Evolutionary conservation across 202 grass and related monocot species (phyloP).

Genomic region (Alloteropsis angusta): DNA sequence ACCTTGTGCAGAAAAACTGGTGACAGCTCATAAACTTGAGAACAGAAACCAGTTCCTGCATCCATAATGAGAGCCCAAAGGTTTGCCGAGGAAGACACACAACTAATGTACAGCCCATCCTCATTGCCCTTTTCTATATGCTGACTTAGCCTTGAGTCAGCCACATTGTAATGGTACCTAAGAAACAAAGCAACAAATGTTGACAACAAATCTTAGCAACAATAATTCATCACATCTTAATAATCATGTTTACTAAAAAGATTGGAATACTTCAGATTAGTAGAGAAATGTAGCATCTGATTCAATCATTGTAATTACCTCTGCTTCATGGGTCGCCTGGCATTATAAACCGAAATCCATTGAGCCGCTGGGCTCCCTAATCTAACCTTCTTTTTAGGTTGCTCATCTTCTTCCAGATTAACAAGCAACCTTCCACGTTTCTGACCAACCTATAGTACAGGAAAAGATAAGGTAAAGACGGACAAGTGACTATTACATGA

Average conservation of each 20-base stretch:
- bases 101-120: conserved; percentile 87
- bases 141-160: conserved; percentile 81
- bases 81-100: conserved; percentile 71
- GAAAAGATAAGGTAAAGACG: neutral
- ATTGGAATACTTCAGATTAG: neutral
- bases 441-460: conserved; percentile 71
- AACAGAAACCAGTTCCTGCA: conserved; percentile 77
- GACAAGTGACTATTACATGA: conserved; percentile 10
- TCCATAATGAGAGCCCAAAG: conserved; percentile 99
- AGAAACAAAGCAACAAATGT: conserved; percentile 24
- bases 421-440: conserved; percentile 72
- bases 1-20: conserved; percentile 93
- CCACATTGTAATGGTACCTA: conserved; percentile 98
- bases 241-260: neutral
- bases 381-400: conserved; percentile 92
- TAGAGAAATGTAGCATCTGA: neutral
- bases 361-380: conserved; percentile 75
- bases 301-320: conserved; percentile 45
- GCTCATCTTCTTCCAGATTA: conserved; percentile 93
- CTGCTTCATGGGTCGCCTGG: conserved; percentile 87
- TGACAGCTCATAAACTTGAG: conserved; percentile 88
- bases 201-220: conserved; percentile 16
- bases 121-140: conserved; percentile 90
- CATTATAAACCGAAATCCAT: conserved; percentile 96
- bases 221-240: neutral